These are phyloP conservation scores for Strombidium stylifer DNA, from an alignment of 73 alveolate genomes.

Conservation along the genomic window DNA sequence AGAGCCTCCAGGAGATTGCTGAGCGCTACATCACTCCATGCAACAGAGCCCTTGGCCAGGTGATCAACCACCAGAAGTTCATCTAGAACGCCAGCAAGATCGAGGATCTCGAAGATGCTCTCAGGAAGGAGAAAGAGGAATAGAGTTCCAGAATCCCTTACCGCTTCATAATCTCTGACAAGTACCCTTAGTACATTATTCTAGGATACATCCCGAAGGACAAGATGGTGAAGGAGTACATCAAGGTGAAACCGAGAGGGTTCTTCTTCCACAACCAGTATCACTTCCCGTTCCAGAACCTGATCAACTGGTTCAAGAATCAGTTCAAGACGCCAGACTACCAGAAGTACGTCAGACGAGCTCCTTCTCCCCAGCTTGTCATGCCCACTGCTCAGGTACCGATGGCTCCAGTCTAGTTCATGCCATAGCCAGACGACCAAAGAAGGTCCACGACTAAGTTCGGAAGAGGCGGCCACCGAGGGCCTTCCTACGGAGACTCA, in stretches of 20 bases:
- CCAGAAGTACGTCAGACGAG: conserved; percentile 9
- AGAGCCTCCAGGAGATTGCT: conserved; percentile 84
- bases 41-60: conserved; percentile 68
- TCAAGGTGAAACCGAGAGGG: conserved; percentile 75
- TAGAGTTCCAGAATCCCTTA: conserved; percentile 79
- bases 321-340: conserved; percentile 26
- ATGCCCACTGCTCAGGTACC: neutral
- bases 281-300: conserved; percentile 7
- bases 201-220: conserved; percentile 85
- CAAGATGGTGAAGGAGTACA: conserved; percentile 71
- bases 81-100: conserved; percentile 48
- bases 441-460: conserved; percentile 12
- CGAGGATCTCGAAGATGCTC: conserved; percentile 71
- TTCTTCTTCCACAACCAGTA: conserved; percentile 51
- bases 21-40: conserved; percentile 87
- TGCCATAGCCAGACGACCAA: neutral
- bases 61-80: conserved; percentile 63
- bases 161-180: conserved; percentile 76
- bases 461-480: conserved; percentile 6
- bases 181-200: conserved; percentile 85
- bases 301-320: conserved; percentile 39
- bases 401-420: neutral
- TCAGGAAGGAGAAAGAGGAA: conserved; percentile 74
- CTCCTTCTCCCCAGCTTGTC: conserved; percentile 9
- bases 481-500: conserved; percentile 5